These are phyloP conservation scores for Solanum pimpinellifolium DNA, from an alignment of 257 asterid genomes.

Conservation along the genomic window DNA sequence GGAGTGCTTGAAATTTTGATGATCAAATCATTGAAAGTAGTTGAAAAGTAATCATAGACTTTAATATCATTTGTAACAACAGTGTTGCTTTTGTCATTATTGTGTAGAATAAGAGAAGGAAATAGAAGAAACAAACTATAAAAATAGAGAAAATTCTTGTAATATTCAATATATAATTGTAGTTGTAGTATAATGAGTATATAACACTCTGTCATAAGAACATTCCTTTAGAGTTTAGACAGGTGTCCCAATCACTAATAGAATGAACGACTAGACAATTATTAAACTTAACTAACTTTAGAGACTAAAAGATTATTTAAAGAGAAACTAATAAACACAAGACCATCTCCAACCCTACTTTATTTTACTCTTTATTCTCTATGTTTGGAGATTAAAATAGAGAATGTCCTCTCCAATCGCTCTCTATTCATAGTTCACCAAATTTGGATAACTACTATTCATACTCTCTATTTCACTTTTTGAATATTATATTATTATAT, in stretches of 20 bases:
- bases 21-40: not conserved
- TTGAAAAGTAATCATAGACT: not conserved
- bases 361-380: too few species aligned
- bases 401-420: too few species aligned
- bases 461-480: too few species aligned
- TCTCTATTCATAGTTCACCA: too few species aligned
- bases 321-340: not conserved
- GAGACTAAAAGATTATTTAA: not conserved
- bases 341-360: too few species aligned
- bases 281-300: not conserved
- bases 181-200: not conserved
- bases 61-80: not conserved
- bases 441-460: too few species aligned
- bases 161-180: not conserved
- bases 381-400: too few species aligned
- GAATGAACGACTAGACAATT: not conserved
- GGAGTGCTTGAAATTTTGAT: not conserved
- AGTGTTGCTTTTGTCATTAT: not conserved
- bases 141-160: not conserved
- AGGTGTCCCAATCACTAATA: not conserved
- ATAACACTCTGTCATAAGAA: not conserved
- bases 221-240: not conserved
- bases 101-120: not conserved
- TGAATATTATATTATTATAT: too few species aligned
- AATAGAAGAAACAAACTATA: not conserved